Evolutionary conservation across 2,329 filamentous ascomycete genomes (phyloP), one percentile per base, ranked within the genome.

Genomic region (Blumeriella jaapii): DNA sequence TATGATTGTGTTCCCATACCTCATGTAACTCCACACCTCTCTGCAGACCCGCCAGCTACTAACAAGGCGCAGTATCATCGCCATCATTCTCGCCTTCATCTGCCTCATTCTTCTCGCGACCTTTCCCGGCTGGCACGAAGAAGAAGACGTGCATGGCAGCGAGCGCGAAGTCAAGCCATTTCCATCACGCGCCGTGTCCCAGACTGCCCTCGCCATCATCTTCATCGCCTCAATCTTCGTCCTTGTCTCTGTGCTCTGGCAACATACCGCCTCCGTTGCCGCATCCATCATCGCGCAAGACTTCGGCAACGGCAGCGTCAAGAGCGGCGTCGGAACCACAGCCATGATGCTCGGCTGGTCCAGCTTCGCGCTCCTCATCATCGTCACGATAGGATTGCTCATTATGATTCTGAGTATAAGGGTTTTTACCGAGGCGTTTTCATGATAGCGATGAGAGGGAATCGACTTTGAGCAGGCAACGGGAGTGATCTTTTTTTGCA

Each of bases 301-400:
- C 55, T 74, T 95, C 47, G 87, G 81, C 22, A 95, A 95, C 58
- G 87, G 87, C 27, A 83, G 78, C 47, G 83, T 95, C 38, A 76
- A 71, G 57, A 84, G 79, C 38, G 87, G 87, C 20, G 85, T 95
- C 9, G 87, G 87, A n/a, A 87, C 84, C 31, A 83, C 80, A 24
- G 89, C 91, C 38, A 96, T 98, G 84, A 83, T 95, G 12, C 69
- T 98, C 54, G 91, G 91, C 40, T 98, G 91, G 91, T 96, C 98
- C 61, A 83, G 84, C 26, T 96, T 98, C 55, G 81, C 83, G 14
- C 61, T 96, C 34, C 69, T 98, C 46, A 93, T 98, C 51, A 80
- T 96, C 43, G 89, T 96, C 34, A 96, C 89, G 31, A 91, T 96
- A 54, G 91, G 89, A 37, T 61, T 96, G 59, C 65, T 98, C 44